Evolutionary conservation across 176 grass and related monocot species (phyloP).

Genomic region (Oryza brachyantha): DNA sequence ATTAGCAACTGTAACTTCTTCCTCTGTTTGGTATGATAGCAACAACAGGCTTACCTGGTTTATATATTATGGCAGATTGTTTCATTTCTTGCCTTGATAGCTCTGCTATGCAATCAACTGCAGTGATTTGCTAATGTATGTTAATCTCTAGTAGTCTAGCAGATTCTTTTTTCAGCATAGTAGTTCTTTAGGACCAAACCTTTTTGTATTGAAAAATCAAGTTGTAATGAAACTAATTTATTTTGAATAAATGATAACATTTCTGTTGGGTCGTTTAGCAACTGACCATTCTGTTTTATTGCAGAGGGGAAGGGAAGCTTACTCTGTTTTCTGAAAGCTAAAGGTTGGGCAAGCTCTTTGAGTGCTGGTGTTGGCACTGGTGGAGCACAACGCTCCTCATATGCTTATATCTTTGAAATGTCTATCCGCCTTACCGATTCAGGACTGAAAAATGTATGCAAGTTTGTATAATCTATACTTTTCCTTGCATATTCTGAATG

Average conservation of each 20-base stretch:
- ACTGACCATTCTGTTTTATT: conserved; percentile 36
- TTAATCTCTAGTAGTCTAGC: not conserved
- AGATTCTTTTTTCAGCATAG: not conserved
- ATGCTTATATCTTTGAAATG: conserved; percentile 85
- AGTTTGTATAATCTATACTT: conserved; percentile 14
- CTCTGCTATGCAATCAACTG: not conserved
- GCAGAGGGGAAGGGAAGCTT: conserved; percentile 98
- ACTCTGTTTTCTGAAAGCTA: conserved; percentile 87
- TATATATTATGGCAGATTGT: not conserved
- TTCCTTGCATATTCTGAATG: conserved; percentile 24
- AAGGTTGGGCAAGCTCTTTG: conserved; percentile 74
- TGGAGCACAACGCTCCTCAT: conserved; percentile 66
- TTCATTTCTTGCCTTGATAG: not conserved
- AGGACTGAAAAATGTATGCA: conserved; percentile 85
- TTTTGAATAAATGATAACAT: not conserved
- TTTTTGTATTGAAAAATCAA: conserved; percentile 15
- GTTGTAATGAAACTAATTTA: not conserved
- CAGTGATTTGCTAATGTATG: not conserved
- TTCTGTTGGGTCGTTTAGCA: not conserved
- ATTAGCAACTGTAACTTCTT: not conserved
- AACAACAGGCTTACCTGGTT: not conserved
- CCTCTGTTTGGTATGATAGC: conserved; percentile 7
- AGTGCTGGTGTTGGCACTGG: conserved; percentile 78
- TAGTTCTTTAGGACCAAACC: not conserved
- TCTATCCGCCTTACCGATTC: conserved; percentile 76